Evolutionary conservation across 805 yeast genomes (phyloP), one percentile per base, ranked within the genome.

Genomic region (Aciculoconidium aculeatum): DNA sequence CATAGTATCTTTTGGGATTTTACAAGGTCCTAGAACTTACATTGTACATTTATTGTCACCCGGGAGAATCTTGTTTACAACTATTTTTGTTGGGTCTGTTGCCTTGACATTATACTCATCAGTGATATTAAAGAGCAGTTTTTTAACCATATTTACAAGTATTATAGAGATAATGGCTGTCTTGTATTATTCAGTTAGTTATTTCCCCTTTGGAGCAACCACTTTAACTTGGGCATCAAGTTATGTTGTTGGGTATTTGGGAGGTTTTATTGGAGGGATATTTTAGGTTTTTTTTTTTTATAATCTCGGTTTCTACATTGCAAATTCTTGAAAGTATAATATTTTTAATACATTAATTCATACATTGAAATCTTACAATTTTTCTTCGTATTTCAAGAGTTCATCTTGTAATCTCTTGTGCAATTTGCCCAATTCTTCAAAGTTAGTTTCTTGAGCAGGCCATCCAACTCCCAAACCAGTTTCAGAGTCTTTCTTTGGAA

Each of bases 141-240:
- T 92, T 5, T 58, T 87, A 29, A 86, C 97, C 0, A 57, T 92
- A 7, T 49, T 86, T 8, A 76, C 86, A 17, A 81, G 92, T 23
- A 55, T 81, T 2, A 55, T 83, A 7, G 96, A 92, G 54, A 62
- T 88, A 6, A 55, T 92, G 32, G 90, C 96, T 1, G 87, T 92
- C n/a, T 46, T 86, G 4, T 88, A 88, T 66, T 92, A 92, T 53
- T 79, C 92, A 0, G 67, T 90, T 23, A 83, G 95, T 46, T 92
- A 92, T 55, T 90, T 92, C 70, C 98, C 98, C 9, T 82, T 88
- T 61, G 98, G 98, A 8, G 83, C 90, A 1, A 80, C 82, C 37
- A 81, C 94, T 2, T 50, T 69, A 44, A 64, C 71, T 19, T 61
- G 69, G 70, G 55, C 72, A 36, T 51, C 70, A 15, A 62, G 67